Conservation (phyloP, 2,329 filamentous ascomycete species). For the Paecilomyces formosus region DNA sequence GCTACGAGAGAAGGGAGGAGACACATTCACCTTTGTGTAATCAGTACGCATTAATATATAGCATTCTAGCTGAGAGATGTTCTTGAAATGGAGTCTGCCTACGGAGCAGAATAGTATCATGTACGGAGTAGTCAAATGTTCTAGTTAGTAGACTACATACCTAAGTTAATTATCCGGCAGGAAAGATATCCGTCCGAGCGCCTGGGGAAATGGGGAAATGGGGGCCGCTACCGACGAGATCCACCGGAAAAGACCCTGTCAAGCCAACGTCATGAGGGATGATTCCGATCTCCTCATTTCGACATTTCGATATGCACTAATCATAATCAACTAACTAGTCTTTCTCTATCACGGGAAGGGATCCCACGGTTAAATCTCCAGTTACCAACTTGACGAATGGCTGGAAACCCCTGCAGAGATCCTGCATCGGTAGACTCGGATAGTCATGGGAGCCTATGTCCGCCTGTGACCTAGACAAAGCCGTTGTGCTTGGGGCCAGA, state of each 20-base stretch:
- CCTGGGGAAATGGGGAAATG: background rate
- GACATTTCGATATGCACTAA: too few species aligned
- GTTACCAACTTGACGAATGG: background rate
- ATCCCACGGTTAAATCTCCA: background rate
- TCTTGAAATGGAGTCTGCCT: background rate
- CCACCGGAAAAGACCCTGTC: background rate
- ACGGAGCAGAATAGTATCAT: too few species aligned
- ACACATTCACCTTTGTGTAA: slow-evolving; percentile 93
- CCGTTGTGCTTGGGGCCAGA: background rate
- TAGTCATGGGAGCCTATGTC: background rate
- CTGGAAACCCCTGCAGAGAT: background rate
- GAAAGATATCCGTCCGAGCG: background rate
- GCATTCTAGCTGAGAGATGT: background rate
- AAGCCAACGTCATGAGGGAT: background rate
- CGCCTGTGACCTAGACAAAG: background rate
- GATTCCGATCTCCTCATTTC: background rate
- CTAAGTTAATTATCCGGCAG: background rate
- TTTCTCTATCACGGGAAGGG: too few species aligned
- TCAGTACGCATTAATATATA: slow-evolving; percentile 2
- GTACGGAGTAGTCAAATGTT: too few species aligned
- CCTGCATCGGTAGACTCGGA: background rate
- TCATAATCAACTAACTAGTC: too few species aligned
- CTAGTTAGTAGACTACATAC: too few species aligned
- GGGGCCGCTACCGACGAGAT: background rate
- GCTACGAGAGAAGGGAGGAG: slow-evolving; percentile 69